These are phyloP conservation scores for Dothideomycetes sp. DNA, from an alignment of 2,329 filamentous ascomycete genomes.

Conservation along the genomic window DNA sequence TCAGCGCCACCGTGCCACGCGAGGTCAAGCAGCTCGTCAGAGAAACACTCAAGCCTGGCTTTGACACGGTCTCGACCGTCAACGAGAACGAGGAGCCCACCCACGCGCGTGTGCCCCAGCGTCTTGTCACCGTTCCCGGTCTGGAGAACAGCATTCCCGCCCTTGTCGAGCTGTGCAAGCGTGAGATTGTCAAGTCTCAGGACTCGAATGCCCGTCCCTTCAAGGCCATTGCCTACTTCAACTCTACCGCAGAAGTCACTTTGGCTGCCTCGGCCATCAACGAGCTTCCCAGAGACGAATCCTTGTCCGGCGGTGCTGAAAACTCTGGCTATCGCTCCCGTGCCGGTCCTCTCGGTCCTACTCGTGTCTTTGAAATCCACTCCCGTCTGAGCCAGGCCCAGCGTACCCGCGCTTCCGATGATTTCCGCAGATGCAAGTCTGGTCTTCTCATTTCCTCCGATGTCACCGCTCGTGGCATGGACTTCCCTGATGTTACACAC, in stretches of 20 bases:
- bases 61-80: constrained; percentile 88
- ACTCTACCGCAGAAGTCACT: constrained; percentile 64
- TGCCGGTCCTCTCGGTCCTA: constrained; percentile 26
- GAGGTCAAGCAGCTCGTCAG: constrained; percentile 75
- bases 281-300: constrained; percentile 28
- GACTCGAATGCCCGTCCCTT: constrained; percentile 50
- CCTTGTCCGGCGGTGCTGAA: constrained; percentile 3
- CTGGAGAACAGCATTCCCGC: constrained; percentile 70
- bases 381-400: constrained; percentile 61
- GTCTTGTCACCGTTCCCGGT: constrained; percentile 55
- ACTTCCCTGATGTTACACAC: constrained; percentile 45
- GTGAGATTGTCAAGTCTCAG: constrained; percentile 41
- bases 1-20: constrained; percentile 83
- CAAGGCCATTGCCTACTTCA: constrained; percentile 94
- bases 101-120: constrained; percentile 75
- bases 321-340: constrained; percentile 18
- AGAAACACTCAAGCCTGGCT: constrained; percentile 67
- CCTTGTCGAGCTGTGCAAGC: constrained; percentile 64
- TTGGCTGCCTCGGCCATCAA: constrained; percentile 53
- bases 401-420: constrained; percentile 61
- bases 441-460: constrained; percentile 46
- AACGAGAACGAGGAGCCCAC: constrained; percentile 71
- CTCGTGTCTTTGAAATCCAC: constrained; percentile 58
- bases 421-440: constrained; percentile 56
- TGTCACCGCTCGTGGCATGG: constrained; percentile 45